Evolutionary conservation across 2,329 filamentous ascomycete genomes (phyloP).

Genomic region (Penicillium paneum): DNA sequence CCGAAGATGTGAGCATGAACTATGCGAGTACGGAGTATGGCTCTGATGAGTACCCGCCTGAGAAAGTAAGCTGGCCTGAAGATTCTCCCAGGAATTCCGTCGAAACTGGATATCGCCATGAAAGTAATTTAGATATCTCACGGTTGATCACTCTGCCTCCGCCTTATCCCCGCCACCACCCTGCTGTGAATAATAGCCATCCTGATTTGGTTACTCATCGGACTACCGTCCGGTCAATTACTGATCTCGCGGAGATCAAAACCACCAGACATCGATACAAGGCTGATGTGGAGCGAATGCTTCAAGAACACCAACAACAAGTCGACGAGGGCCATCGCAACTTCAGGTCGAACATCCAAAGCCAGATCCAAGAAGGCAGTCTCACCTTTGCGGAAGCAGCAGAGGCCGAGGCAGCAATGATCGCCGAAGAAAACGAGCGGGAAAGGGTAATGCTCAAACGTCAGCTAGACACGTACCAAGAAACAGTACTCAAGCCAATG

Average conservation of each 20-base stretch:
- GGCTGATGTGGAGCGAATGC: conserved; percentile 51
- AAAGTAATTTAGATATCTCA: conserved; percentile 75
- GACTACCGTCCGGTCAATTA: conserved; percentile 67
- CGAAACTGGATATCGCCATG: conserved; percentile 23
- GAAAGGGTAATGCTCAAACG: conserved; percentile 71
- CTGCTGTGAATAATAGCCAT: conserved; percentile 93
- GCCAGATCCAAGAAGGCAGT: conserved; percentile 71
- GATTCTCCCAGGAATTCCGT: conserved; percentile 28
- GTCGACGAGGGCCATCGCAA: conserved; percentile 61
- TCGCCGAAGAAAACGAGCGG: conserved; percentile 65
- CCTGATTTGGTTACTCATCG: conserved; percentile 80
- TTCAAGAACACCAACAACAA: conserved; percentile 52
- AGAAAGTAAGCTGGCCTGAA: conserved; percentile 61
- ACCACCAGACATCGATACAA: conserved; percentile 57
- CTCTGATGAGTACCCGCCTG: conserved; percentile 60
- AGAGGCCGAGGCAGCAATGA: conserved; percentile 72
- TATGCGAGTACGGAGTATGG: conserved; percentile 41
- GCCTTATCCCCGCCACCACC: conserved; percentile 89
- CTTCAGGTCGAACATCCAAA: conserved; percentile 71
- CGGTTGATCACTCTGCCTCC: conserved; percentile 89
- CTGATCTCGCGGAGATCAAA: conserved; percentile 69
- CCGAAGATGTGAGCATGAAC: conserved; percentile 25
- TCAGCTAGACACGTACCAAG: conserved; percentile 82
- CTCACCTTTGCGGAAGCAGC: conserved; percentile 82
- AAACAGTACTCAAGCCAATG: conserved; percentile 75